Conservation (phyloP, 2,329 filamentous ascomycete species). For the Penicillium polonicum region DNA sequence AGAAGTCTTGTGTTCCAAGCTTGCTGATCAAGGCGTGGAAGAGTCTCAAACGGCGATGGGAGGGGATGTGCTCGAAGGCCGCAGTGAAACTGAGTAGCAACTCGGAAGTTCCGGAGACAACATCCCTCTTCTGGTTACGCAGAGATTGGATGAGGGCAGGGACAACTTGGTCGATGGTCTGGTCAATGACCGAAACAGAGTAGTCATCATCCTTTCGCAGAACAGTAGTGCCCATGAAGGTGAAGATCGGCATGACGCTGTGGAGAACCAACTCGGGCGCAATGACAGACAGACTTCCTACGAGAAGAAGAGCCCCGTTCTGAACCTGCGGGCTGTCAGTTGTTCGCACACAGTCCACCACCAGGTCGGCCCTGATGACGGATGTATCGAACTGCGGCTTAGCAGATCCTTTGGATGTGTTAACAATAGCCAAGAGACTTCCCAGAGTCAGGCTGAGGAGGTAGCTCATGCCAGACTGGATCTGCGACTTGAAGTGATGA, state of each 20-base stretch:
- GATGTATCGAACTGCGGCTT: conserved; percentile 67
- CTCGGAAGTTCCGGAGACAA: conserved; percentile 78
- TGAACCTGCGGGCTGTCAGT: conserved; percentile 91
- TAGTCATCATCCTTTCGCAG: conserved; percentile 94
- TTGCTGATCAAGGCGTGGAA: conserved; percentile 85
- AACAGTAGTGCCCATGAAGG: conserved; percentile 91
- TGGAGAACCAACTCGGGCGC: conserved; percentile 90
- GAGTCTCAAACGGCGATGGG: conserved; percentile 75
- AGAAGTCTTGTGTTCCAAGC: conserved; percentile 78
- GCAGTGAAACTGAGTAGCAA: conserved; percentile 94
- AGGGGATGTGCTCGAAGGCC: conserved; percentile 92
- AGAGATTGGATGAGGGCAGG: conserved; percentile 86
- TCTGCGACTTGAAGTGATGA: conserved; percentile 76
- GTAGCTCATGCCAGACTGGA: conserved; percentile 85
- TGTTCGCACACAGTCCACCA: conserved; percentile 91
- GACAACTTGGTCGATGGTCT: conserved; percentile 89
- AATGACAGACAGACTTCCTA: conserved; percentile 81
- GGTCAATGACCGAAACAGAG: conserved; percentile 91
- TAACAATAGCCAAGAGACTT: conserved; percentile 79
- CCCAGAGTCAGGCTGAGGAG: conserved; percentile 80
- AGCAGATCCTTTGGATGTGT: conserved; percentile 59
- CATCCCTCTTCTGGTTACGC: conserved; percentile 72
- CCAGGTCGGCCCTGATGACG: conserved; percentile 79
- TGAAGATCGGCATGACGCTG: conserved; percentile 98
- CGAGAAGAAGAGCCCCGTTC: conserved; percentile 82